Evolutionary conservation across 2,329 filamentous ascomycete genomes (phyloP), one percentile per base, ranked within the genome.

Genomic region (Xenosphaeropsis pyriputrescens): DNA sequence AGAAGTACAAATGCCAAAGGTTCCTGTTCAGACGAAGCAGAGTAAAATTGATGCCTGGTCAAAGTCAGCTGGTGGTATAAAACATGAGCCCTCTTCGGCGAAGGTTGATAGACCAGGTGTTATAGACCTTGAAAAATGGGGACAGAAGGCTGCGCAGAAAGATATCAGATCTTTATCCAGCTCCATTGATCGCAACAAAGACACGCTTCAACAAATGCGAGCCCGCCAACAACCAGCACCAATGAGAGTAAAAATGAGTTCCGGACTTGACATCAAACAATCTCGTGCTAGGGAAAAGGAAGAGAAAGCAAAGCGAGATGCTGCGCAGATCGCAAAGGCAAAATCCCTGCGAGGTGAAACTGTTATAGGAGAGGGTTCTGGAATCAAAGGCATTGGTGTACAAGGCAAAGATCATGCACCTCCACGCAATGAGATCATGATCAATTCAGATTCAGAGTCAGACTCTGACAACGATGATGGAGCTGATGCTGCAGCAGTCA

Each of bases 371-470:
- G 84, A 86, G 54, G 85, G 85, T 2, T 91, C 85, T 41, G 85
- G 82, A 15, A 61, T 91, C 8, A 70, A 73, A 44, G 79, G 78
- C 18, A 68, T 93, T 36, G 73, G 61, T 13, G 65, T 86, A 2
- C 64, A 72, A 39, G 85, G 84, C 41, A 91, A 89, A 58, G 85
- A 91, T 39, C 81, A 89, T 51, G 70, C 73, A 3, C 71, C 73
- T 2, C 68, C 71, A 1, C 82, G 82, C 45, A 82, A 79, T 51
- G 85, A 89, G 45, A 85, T 96, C 57, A 94, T 96, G 85, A 84
- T 95, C 32, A 78, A 73, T 5, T 79, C 74, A 19, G 61, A 56
- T 4, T 62, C 60, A 17, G 78, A 81, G 40, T 82, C 78, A 13
- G 65, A 68, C 41, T 79, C 77, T 3, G 85, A 91, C 43, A 78